These are phyloP conservation scores for Gypsophila paniculata DNA, from an alignment of 179 eudicot genomes.

Conservation along the genomic window DNA sequence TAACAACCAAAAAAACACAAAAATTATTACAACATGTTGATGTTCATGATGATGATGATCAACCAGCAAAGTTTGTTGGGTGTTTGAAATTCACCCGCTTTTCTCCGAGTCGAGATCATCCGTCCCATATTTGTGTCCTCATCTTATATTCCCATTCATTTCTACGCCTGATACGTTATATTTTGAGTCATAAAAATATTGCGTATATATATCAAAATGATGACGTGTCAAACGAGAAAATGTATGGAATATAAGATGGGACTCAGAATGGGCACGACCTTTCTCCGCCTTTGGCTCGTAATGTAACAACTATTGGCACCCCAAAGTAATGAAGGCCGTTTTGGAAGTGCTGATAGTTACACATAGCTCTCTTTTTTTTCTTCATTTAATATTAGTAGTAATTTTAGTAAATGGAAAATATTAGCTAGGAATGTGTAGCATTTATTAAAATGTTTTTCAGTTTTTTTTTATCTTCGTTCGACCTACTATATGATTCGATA, in stretches of 20 bases:
- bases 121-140: too few species aligned
- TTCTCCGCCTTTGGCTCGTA: conserved; percentile 19
- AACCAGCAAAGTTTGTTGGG: conserved; percentile 28
- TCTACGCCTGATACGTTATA: too few species aligned
- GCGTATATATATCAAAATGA: too few species aligned
- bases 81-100: conserved; percentile 16
- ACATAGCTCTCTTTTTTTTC: conserved; percentile 1
- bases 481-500: conserved; percentile 26
- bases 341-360: conserved; percentile 12
- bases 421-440: conserved; percentile 23
- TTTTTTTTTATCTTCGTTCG: conserved; percentile 3
- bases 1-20: conserved; percentile 14
- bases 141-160: too few species aligned
- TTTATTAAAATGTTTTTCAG: background rate
- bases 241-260: too few species aligned
- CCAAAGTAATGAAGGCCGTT: conserved; percentile 1
- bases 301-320: conserved; percentile 13
- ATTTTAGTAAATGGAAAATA: conserved; percentile 22
- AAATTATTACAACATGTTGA: background rate
- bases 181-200: too few species aligned
- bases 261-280: background rate
- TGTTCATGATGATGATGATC: conserved; percentile 16
- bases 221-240: too few species aligned
- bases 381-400: background rate
- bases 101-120: background rate